Evolutionary conservation across 1,139 yeast species (phyloP).

Genomic region (Debaryomyces sp.): DNA sequence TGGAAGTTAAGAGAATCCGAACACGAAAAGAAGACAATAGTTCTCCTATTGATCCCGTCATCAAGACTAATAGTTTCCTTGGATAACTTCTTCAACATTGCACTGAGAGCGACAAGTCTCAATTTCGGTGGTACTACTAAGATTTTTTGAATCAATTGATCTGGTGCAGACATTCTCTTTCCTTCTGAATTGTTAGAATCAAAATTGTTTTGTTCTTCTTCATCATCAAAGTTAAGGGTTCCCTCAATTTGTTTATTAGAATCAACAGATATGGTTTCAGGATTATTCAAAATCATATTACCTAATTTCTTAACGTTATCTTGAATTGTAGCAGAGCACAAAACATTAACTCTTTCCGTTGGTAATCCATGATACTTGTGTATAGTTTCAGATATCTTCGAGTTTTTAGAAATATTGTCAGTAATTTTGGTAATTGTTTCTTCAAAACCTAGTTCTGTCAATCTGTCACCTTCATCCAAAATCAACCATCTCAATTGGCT

Average conservation of each 20-base stretch:
- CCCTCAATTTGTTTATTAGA: conserved; percentile 23
- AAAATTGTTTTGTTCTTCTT: conserved; percentile 36
- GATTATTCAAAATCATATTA: conserved; percentile 68
- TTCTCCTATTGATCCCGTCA: conserved; percentile 37
- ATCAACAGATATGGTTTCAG: conserved; percentile 61
- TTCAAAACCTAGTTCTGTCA: conserved; percentile 94
- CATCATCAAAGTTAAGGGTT: conserved; percentile 46
- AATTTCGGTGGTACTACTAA: conserved; percentile 89
- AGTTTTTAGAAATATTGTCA: conserved; percentile 50
- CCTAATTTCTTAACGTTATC: conserved; percentile 80
- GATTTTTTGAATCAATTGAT: conserved; percentile 79
- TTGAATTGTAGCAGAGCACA: conserved; percentile 95
- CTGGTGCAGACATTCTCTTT: conserved; percentile 62
- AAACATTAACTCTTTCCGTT: conserved; percentile 65
- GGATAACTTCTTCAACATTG: conserved; percentile 56
- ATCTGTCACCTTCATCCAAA: conserved; percentile 92
- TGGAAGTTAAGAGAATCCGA: conserved; percentile 95
- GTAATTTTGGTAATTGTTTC: conserved; percentile 85
- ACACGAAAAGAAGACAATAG: conserved; percentile 89
- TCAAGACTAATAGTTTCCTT: conserved; percentile 19
- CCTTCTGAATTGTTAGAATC: conserved; percentile 15
- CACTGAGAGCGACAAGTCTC: conserved; percentile 79
- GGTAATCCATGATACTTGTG: conserved; percentile 63
- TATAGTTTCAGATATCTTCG: conserved; percentile 42
- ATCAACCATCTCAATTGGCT: conserved; percentile 80